Conservation (phyloP, 805 yeast genomes). For the Hanseniaspora lachancei region DNA sequence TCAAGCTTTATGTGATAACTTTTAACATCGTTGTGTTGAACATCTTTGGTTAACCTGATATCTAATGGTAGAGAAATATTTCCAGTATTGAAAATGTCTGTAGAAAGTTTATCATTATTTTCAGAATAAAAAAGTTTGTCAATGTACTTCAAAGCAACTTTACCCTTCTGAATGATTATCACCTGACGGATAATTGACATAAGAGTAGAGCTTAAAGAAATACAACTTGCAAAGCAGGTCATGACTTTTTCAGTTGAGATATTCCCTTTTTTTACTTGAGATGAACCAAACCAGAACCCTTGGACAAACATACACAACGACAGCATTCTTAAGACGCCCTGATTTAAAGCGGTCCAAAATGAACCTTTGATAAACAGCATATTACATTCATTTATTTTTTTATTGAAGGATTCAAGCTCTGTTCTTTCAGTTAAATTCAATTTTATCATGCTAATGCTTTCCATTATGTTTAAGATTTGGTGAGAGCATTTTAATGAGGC, state of each 20-base stretch:
- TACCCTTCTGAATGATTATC: constrained; percentile 55
- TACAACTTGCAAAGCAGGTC: constrained; percentile 72
- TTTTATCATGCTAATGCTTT: constrained; percentile 47
- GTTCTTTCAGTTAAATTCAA: constrained; percentile 40
- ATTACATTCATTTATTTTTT: constrained; percentile 25
- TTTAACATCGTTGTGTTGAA: background rate
- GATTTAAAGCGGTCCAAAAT: constrained; percentile 33
- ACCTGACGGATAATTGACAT: constrained; percentile 44
- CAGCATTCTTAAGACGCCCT: constrained; percentile 42
- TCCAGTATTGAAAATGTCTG: background rate
- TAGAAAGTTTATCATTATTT: background rate
- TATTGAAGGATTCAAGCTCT: constrained; percentile 38
- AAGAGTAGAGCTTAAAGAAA: constrained; percentile 53
- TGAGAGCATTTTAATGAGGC: constrained; percentile 44
- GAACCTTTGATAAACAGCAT: constrained; percentile 33
- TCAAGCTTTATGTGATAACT: constrained; percentile 34
- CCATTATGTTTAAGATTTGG: constrained; percentile 56
- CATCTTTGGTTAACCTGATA: background rate
- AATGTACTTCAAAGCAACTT: constrained; percentile 49
- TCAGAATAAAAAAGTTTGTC: constrained; percentile 27
- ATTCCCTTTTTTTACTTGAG: constrained; percentile 41
- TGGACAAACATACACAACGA: constrained; percentile 71
- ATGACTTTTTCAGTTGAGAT: constrained; percentile 51
- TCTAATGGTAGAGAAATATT: background rate
- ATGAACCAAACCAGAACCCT: constrained; percentile 83